Evolutionary conservation across 257 asterid species (phyloP), one percentile per base, ranked within the genome.

Genomic region (Solanum pimpinellifolium): DNA sequence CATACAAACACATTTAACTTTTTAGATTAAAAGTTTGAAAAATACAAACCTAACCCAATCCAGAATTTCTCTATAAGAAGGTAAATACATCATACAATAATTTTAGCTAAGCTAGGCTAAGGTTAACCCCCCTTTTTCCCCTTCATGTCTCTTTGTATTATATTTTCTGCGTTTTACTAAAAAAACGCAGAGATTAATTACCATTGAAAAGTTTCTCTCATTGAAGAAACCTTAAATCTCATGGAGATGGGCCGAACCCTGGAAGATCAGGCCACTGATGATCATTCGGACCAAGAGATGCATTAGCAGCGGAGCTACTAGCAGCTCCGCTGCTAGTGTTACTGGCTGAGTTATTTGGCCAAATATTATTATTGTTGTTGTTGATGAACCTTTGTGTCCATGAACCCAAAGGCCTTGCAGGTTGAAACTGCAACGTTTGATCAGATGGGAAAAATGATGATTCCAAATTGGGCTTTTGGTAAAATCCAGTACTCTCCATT

Each of bases 351-450:
- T 87, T 88, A 82, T 73, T 89, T 5, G 29, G 49, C 90, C 92
- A 90, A 80, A 86, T 47, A 52, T 35, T 74, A 31, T 18, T 88
- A 35, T 84, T 80, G 39, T 80, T 87, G 73, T 86, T 84, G 86
- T 80, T 83, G 84, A 88, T 88, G 41, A 87, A 90, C 77, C 78
- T 87, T 21, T 89, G 91, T 11, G 91, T 89, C 96, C 96, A 92
- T n/a, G 93, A 86, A 86, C 77, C 46, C 88, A 88, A 37, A 27
- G 91, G 91, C 90, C 91, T 88, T 29, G 86, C 59, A 25, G 86
- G 81, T 31, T 83, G 87, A 65, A 47, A 84, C 33, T 77, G 83
- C 86, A 88, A 25, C 66, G 47, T 88, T 77, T 70, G 90, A 23
- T 88, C 89, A 46, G 90, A 80, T 56, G 87, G 85, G 83, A 65